A percentile compares a stretch with the other conserved stretches of the same genome.
Evolutionary conservation across 352 stramenopile genomes (phyloP).

Genomic region (Phytopythium oedochilum): DNA sequence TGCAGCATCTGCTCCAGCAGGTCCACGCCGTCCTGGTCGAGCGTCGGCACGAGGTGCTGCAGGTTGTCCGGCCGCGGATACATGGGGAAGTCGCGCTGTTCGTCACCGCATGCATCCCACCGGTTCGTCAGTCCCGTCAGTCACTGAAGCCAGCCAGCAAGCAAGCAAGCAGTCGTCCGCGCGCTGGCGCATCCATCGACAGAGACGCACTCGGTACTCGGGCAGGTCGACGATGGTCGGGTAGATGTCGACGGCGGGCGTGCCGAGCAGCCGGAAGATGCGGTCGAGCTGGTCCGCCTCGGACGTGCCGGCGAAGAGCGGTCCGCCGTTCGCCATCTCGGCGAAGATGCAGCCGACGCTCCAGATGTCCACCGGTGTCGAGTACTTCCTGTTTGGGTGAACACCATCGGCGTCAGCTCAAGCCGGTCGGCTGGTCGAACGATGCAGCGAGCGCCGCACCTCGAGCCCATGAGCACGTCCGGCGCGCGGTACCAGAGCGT

Average conservation of each 20-base stretch:
- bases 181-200: no score
- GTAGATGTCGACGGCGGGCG: slow-evolving; percentile 92
- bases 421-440: no score
- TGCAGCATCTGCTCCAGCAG: slow-evolving; percentile 90
- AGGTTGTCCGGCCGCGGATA: slow-evolving; percentile 89
- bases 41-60: slow-evolving; percentile 87
- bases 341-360: slow-evolving; percentile 99
- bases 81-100: slow-evolving; percentile 88
- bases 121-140: no score
- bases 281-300: slow-evolving; percentile 96
- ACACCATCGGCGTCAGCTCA: no score
- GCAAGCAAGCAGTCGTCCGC: no score
- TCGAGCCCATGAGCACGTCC: slow-evolving; percentile 97
- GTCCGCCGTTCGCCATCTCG: slow-evolving; percentile 91
- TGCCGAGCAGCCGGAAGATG: slow-evolving; percentile 98
- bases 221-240: slow-evolving; percentile 95
- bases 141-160: no score
- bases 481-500: slow-evolving; percentile 99
- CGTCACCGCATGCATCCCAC: no score
- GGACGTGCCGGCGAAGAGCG: slow-evolving; percentile 96
- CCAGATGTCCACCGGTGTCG: slow-evolving; percentile 99
- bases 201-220: slow-evolving; percentile 90
- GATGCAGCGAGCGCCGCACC: slow-evolving; percentile 21
- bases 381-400: slow-evolving; percentile 97
- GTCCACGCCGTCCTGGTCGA: slow-evolving; percentile 90